phyloP scores from a whole-genome alignment of 2,329 filamentous ascomycete species.

The Exserohilum rostratum region DNA sequence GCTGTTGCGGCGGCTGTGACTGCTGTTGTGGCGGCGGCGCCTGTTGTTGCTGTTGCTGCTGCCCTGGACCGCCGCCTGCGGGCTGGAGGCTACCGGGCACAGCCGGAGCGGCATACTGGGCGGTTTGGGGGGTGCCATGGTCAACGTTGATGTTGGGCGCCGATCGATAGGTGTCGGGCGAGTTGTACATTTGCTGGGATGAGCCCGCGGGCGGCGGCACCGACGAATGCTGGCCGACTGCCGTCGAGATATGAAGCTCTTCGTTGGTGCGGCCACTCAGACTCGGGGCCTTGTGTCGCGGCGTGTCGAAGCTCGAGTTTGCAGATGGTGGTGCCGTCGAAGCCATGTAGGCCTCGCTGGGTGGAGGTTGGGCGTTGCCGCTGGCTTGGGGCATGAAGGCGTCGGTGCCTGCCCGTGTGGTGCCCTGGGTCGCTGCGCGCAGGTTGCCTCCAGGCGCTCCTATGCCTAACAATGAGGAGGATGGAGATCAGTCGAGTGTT shows the following conservation, averaged over 20 bases:
- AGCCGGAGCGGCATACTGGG: conserved; percentile 53
- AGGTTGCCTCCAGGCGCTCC: conserved; percentile 53
- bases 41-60: conserved; percentile 6
- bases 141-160: conserved; percentile 65
- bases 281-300: conserved; percentile 54
- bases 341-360: conserved; percentile 23
- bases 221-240: conserved; percentile 29
- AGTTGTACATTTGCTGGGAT: conserved; percentile 52
- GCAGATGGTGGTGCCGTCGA: conserved; percentile 42
- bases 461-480: conserved; percentile 37
- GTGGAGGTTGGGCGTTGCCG: conserved; percentile 27
- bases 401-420: conserved; percentile 53
- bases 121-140: conserved; percentile 57
- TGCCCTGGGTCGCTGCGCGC: conserved; percentile 48
- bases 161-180: conserved; percentile 56
- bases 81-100: conserved; percentile 67
- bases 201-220: conserved; percentile 51
- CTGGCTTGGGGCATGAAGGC: conserved; percentile 50
- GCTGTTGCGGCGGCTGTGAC: conserved; percentile 13
- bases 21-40: conserved; percentile 53
- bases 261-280: conserved; percentile 57
- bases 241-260: conserved; percentile 60
- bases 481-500: conserved; percentile 11
- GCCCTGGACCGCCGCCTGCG: conserved; percentile 43
- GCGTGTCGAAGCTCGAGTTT: conserved; percentile 58